Evolutionary conservation across 164 flowering plant species (phyloP), one percentile per base, ranked within the genome.

Genomic region (Liquidambar formosana): DNA sequence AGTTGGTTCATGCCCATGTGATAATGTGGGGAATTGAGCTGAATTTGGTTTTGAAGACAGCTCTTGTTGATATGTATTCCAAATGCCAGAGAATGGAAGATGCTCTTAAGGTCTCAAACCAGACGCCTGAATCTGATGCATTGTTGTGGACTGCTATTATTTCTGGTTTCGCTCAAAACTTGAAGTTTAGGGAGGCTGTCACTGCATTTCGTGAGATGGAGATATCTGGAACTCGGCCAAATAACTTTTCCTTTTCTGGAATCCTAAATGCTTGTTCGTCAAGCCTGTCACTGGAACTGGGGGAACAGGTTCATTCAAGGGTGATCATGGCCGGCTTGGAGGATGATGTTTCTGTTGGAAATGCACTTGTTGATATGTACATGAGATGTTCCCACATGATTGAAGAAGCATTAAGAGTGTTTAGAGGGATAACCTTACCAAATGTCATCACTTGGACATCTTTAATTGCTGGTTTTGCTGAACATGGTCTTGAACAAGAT

Each of bases 371-470:
- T n/a, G n/a, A n/a, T n/a, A n/a, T n/a, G 82, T 76, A 86, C 70
- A 77, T 75, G 78, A 83, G 79, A 70, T 80, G 86, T 45, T 81
- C 83, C 28, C 1, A 56, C 26, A 19, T n/a, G 0, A 61, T 75
- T 18, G 77, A 66, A 54, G 77, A 80, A 73, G 84, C 82, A 54
- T 56, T 78, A 63, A 47, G 56, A 63, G 82, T 70, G 11, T 88
- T 88, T 59, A 58, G 57, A 67, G 79, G 44, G 46, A 78, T 84
- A 62, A n/a, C 33, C 43, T 74, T 73, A 22, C 88, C 83, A 15
- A 81, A 85, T 73, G 80, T 86, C 61, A 78, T 86, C 53, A 82
- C 88, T 51, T 88, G 93, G 93, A 88, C 87, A 18, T 83, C 89
- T 10, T 49, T 88, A 71, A 77, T 83, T 70, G 60, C 74, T 51